Evolutionary conservation across 108 stramenopile species (phyloP).

Genomic region (Nannochloropsis gaditana): DNA sequence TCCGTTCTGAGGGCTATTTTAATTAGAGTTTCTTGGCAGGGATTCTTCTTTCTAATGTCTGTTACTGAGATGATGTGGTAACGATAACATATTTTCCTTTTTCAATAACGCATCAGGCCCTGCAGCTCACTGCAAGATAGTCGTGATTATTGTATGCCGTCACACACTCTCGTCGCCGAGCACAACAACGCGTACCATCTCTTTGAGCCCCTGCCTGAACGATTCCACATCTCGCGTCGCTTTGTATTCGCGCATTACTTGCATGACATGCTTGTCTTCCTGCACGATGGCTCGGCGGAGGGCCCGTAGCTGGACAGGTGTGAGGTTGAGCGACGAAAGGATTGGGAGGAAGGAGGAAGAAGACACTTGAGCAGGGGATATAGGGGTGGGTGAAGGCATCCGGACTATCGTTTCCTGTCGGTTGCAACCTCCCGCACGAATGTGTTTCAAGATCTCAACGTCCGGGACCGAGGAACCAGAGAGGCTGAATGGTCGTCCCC

Average conservation of each 20-base stretch:
- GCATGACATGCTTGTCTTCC: background rate
- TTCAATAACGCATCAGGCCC: no score
- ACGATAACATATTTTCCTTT: no score
- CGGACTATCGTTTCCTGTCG: no score
- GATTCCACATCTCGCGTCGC: background rate
- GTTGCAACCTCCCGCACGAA: no score
- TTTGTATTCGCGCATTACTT: background rate
- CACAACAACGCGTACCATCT: background rate
- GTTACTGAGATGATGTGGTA: no score
- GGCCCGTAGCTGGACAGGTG: background rate
- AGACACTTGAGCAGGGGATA: background rate
- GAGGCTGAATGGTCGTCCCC: background rate
- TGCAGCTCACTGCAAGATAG: no score
- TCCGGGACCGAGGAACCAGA: background rate
- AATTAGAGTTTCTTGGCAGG: no score
- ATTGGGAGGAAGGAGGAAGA: constrained; percentile 10
- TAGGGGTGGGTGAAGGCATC: no score
- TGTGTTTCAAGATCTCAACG: no score
- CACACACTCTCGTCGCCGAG: background rate
- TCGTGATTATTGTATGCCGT: no score
- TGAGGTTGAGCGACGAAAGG: background rate
- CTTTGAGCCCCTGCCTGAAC: background rate
- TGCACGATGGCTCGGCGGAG: background rate
- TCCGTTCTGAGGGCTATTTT: no score
- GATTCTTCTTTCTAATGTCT: no score